Evolutionary conservation across 2,329 filamentous ascomycete genomes (phyloP), one percentile per base, ranked within the genome.

Genomic region (Botrytis cinerea): DNA sequence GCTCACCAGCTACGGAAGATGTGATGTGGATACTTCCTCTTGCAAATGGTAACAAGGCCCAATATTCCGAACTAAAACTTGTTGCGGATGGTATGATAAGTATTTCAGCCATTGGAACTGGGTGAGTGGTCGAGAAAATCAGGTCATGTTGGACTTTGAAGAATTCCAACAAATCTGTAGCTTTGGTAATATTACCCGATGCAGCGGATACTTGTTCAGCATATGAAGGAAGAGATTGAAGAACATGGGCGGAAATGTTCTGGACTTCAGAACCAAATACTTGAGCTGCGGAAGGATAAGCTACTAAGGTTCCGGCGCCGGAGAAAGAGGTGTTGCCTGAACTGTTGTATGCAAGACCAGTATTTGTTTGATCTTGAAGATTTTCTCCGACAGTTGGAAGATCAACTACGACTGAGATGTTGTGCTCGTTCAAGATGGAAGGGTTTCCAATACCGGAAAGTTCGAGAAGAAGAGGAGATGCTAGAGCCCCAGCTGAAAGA

Each of bases 11-110:
- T 35, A 84, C 80, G 0, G 81, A 70, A 3, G 81, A 81, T 7
- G 79, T 78, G 75, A 90, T 87, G 80, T 90, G 89, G 64, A 88
- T 85, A 54, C 83, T 83, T 2, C 89, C 89, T 0, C 87, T 85
- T 2, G 86, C 87, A 78, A 88, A 86, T 0, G 89, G 81, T 67
- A 85, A 84, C 68, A 86, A 80, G 2, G 74, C 54, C 61, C 71
- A 74, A 32, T 73, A 76, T 43, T 75, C 70, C 0, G 68, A 38
- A 14, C 28, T 45, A 28, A 48, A 70, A 10, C 79, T 76, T 10
- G 82, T 76, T 35, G 84, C 80, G 0, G 81, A 70, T 5, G 81
- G 81, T 7, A 78, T 78, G 75, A 90, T 87, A 80, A 90, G 89
- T 0, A 86, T 80, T 77, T 88, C 87, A 1, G 82, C 84, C 4